phyloP scores from a whole-genome alignment of 1,284 basidiomycete genomes.

The Dichomitus squalens region DNA sequence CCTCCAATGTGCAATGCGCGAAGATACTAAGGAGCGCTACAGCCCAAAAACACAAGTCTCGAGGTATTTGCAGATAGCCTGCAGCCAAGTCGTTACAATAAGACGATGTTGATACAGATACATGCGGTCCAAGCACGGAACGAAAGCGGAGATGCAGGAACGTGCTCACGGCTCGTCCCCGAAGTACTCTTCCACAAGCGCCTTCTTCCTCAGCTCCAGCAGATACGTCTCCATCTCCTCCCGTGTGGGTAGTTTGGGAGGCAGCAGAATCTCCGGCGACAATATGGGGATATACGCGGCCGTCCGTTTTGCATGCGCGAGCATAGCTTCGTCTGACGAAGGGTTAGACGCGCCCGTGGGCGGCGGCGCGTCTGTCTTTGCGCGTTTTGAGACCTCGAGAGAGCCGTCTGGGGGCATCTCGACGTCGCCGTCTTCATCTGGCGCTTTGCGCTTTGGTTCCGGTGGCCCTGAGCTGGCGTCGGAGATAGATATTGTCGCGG shows the following conservation, averaged over 20 bases:
- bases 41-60: too few relatives aligned
- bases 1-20: too few relatives aligned
- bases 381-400: neutral
- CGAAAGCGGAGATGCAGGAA: neutral
- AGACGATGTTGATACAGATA: neutral
- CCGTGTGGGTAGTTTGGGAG: slow-evolving; percentile 40
- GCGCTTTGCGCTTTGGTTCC: slow-evolving; percentile 55
- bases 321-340: neutral
- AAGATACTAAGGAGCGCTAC: too few relatives aligned
- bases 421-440: slow-evolving; percentile 45
- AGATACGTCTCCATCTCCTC: slow-evolving; percentile 46
- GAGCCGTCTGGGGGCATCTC: slow-evolving; percentile 40
- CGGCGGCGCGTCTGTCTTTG: neutral
- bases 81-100: neutral
- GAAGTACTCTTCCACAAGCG: slow-evolving; percentile 82
- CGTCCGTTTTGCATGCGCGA: slow-evolving; percentile 42
- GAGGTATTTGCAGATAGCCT: too few relatives aligned
- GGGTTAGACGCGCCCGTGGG: slow-evolving; percentile 41
- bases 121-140: neutral
- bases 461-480: slow-evolving; percentile 22
- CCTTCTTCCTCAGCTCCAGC: slow-evolving; percentile 79
- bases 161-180: slow-evolving; percentile 34
- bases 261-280: slow-evolving; percentile 41
- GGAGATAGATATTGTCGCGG: slow-evolving; percentile 28
- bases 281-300: slow-evolving; percentile 40